A percentile compares a stretch with the other conserved stretches of the same genome.
Evolutionary conservation across 2,329 filamentous ascomycete species (phyloP).

Genomic region (Ceratocystis diversiconidia): DNA sequence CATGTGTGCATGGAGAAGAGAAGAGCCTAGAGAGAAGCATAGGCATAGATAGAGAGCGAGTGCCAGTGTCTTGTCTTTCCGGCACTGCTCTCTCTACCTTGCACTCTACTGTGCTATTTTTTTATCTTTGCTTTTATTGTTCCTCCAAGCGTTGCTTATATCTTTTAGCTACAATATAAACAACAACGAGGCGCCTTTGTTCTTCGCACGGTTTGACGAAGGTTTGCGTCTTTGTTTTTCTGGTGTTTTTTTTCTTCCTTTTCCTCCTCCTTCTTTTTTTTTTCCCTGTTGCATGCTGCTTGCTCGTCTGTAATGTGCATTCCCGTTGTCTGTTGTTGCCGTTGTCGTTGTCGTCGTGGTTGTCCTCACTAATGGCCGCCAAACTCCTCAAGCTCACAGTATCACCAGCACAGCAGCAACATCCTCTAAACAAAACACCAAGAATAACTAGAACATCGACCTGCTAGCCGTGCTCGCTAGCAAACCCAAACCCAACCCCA

Average conservation of each 20-base stretch:
- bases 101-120: not conserved
- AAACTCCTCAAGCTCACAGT: not conserved
- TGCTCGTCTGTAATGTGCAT: not conserved
- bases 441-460: not conserved
- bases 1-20: not conserved
- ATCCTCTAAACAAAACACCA: not conserved
- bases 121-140: conserved; percentile 1
- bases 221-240: not conserved
- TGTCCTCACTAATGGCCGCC: not conserved
- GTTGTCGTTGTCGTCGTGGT: conserved; percentile 2
- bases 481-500: not conserved
- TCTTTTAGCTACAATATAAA: not conserved
- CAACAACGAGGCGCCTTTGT: not conserved
- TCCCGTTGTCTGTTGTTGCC: not conserved
- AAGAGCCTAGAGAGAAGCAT: not conserved
- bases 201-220: conserved; percentile 1
- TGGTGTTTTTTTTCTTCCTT: not conserved
- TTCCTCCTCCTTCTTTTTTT: not conserved
- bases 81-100: not conserved
- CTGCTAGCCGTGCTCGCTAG: not conserved
- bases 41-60: not conserved
- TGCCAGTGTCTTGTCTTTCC: not conserved
- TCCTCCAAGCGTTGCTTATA: not conserved
- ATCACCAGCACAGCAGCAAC: not conserved
- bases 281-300: not conserved